Evolutionary conservation across 257 asterid species (phyloP).

Genomic region (Datura wrightii): DNA sequence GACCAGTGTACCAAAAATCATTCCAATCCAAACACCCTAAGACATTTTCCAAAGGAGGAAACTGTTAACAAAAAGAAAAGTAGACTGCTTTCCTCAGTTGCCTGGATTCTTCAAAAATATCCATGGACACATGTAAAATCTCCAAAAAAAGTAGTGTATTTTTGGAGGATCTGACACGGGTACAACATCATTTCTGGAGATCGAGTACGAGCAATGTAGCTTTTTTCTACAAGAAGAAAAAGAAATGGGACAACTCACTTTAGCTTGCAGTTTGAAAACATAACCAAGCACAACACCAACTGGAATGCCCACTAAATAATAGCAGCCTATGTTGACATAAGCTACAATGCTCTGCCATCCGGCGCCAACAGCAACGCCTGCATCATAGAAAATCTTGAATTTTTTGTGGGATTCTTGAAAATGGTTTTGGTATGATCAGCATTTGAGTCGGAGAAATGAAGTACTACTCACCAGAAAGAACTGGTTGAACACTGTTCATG

Average conservation of each 20-base stretch:
- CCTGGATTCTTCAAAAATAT: neutral
- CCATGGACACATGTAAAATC: neutral
- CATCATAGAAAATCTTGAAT: neutral
- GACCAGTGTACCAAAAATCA: conserved; percentile 47
- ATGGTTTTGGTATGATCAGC: neutral
- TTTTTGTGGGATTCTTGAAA: neutral
- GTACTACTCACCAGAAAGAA: conserved; percentile 54
- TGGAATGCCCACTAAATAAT: conserved; percentile 55
- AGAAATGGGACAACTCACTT: conserved; percentile 38
- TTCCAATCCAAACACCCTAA: conserved; percentile 70
- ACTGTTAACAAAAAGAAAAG: neutral
- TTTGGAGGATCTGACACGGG: neutral
- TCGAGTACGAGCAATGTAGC: neutral
- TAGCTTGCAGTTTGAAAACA: conserved; percentile 44
- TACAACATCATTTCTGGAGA: neutral
- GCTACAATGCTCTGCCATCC: conserved; percentile 63
- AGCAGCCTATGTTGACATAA: conserved; percentile 49
- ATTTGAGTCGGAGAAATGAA: neutral
- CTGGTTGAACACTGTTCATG: conserved; percentile 58
- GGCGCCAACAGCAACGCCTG: conserved; percentile 56
- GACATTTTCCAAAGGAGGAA: neutral
- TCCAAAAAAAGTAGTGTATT: too few species aligned
- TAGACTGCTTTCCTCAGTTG: neutral
- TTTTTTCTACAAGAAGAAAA: neutral
- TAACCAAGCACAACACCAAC: conserved; percentile 50